Evolutionary conservation across 2,329 filamentous ascomycete genomes (phyloP), one percentile per base, ranked within the genome.

Genomic region (Penicillium sclerotigenum): DNA sequence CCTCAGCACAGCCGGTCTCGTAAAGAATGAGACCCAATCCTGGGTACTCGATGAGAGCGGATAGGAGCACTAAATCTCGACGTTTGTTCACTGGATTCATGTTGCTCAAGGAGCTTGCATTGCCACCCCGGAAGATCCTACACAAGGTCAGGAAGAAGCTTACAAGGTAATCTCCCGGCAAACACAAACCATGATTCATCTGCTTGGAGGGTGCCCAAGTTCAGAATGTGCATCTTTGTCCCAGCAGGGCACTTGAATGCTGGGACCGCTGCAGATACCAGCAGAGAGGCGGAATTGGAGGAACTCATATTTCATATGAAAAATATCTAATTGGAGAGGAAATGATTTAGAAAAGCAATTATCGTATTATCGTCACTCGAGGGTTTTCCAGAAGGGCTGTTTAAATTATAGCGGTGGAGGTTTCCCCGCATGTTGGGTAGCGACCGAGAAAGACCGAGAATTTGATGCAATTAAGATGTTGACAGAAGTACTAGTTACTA

Each of bases 161-260:
- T 5, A 10, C 4, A 2, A 14, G 5, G 43, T 31, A 2, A n/a
- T 4, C 8, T 9, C 14, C 22, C 4, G n/a, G 26, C 41, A 18
- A 16, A 22, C 5, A 57, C 60, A n/a, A 55, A 70, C 68, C 77
- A 80, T 37, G 72, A 77, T 57, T 81, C 79, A 57, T 81, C 78
- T 37, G 67, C 72, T 63, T 79, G 73, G 4, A 81, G 65, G 58
- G 71, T 75, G 13, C 78, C 78, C 8, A 79, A 65, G 62, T 79
- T 71, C 18, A 80, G 63, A 14, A 81, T 65, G 63, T 78, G 75
- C 67, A 80, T 77, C 63, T 78, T 79, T 5, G 78, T 80, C 7
- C 78, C 78, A 11, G 26, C 20, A 8, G 60, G 60, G 36, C 60
- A 62, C n/a, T 53, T 57, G 24, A 60, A 62, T 24, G 60, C 45